phyloP scores from a whole-genome alignment of 2,329 filamentous ascomycete genomes.

The Rhytidhysteron rufulum region DNA sequence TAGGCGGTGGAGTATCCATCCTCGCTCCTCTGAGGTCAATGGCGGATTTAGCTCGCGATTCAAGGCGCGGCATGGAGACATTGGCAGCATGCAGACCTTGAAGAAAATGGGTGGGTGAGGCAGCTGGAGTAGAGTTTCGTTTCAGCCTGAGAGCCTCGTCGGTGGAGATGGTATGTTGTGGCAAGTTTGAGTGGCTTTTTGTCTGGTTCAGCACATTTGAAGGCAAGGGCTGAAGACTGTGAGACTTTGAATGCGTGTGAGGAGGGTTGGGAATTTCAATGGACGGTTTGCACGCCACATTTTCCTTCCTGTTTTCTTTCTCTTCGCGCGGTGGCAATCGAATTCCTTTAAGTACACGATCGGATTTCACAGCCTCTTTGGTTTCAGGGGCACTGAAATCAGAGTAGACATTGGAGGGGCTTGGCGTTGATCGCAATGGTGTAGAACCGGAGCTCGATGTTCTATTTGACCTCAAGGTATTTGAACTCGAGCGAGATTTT shows the following conservation, averaged over 20 bases:
- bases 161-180: constrained; percentile 12
- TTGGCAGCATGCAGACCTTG: neutral
- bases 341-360: constrained; percentile 7
- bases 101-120: constrained; percentile 1
- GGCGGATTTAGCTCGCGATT: constrained; percentile 26
- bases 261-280: too few relatives aligned
- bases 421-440: constrained; percentile 13
- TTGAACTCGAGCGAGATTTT: constrained; percentile 15
- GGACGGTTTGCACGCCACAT: too few relatives aligned
- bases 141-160: constrained; percentile 6
- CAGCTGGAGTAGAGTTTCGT: constrained; percentile 1
- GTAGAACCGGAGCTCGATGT: constrained; percentile 12
- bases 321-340: constrained; percentile 2
- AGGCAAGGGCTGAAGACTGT: constrained; percentile 17
- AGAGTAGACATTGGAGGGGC: constrained; percentile 15
- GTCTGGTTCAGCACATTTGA: constrained; percentile 6
- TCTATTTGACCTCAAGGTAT: constrained; percentile 9
- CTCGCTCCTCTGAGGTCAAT: constrained; percentile 24
- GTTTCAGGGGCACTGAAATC: constrained; percentile 14
- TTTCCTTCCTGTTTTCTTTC: constrained; percentile 19
- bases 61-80: constrained; percentile 10
- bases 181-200: constrained; percentile 10
- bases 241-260: too few relatives aligned
- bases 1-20: constrained; percentile 1
- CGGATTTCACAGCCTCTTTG: constrained; percentile 5